Base-by-base conservation (phyloP, 495 filamentous ascomycete species). In the Friedmanniomyces simplex region DNA sequence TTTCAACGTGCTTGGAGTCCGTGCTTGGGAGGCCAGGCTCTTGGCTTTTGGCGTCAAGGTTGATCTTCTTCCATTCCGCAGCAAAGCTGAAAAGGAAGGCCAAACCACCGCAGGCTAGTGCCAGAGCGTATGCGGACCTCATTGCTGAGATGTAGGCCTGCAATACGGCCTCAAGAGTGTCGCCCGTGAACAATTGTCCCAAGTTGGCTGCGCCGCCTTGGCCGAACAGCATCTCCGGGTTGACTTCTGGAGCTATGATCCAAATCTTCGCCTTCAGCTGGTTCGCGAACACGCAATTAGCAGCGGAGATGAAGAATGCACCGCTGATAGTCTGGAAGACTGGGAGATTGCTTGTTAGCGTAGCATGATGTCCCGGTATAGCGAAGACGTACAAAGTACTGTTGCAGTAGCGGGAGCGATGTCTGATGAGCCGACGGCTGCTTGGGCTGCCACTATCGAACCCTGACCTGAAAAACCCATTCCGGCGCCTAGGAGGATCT, bases 291-390 rank as follows among this genome's bases (percentile, higher is more conserved):
- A 71, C 63, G 52, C 67, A 67, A 36, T 71, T 64, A 1, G 67
- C 68, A 24, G 66, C 65, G 22, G 58, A 56, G 42, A 70, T 63
- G 26, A 63, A 45, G 34, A 71, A 47, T 1, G 68, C 66, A 51
- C 66, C 66, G 49, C 68, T 68, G 14, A 71, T 59, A 7, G 63
- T 64, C 28, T 70, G 68, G 68, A 67, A 67, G 60, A 71, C 70
- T 26, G 34, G 34, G 16, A 16, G 16, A 8, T 37, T 37, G 34
- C 34, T 8, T 8, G 34, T 37, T 8, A 37, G 34, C 16, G 8
- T 37, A 37, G 8, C n/a, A n/a, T n/a, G n/a, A n/a, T n/a, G n/a
- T n/a, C n/a, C n/a, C n/a, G n/a, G n/a, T n/a, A 37, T n/a, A 47
- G 43, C 7, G 43, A 47, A 22, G 18, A 47, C 43, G 18, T 47